Percentiles rank a stretch among this genome's conserved stretches.
Conservation (phyloP, 495 filamentous ascomycete species). For the Amphirosellinia nigrospora region DNA sequence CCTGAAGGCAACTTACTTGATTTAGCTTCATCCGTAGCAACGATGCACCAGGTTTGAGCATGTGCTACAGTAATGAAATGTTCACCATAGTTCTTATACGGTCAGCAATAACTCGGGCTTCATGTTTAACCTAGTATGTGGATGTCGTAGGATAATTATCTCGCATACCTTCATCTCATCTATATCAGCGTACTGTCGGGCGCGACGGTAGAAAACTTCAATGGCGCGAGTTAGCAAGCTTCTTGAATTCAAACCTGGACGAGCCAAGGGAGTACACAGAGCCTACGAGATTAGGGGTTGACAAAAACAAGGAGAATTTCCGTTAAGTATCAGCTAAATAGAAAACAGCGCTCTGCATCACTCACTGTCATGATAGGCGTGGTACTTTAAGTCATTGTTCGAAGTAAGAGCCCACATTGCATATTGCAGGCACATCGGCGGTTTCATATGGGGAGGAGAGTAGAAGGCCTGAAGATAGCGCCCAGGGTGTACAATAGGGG, state of each 20-base stretch:
- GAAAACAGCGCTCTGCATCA: background rate
- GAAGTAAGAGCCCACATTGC: constrained; percentile 54
- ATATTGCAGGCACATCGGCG: constrained; percentile 57
- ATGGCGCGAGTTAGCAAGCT: background rate
- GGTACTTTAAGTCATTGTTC: constrained; percentile 46
- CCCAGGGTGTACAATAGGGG: constrained; percentile 49
- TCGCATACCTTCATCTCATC: constrained; percentile 54
- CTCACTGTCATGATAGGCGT: constrained; percentile 43
- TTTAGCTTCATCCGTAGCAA: constrained; percentile 52
- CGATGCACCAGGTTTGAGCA: constrained; percentile 53
- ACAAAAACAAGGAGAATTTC: background rate
- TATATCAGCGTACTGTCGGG: constrained; percentile 55
- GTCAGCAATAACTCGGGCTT: constrained; percentile 18
- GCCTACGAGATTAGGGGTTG: background rate
- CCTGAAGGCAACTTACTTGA: constrained; percentile 19
- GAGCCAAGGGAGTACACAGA: background rate
- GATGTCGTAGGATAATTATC: background rate
- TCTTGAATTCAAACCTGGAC: background rate
- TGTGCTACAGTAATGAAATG: constrained; percentile 54
- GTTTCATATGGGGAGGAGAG: constrained; percentile 50
- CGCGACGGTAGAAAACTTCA: constrained; percentile 49
- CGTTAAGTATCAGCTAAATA: background rate
- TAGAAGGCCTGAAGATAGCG: constrained; percentile 51
- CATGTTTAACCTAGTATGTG: background rate
- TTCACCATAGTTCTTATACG: constrained; percentile 46